Evolutionary conservation across 371 early-diverging fungal genomes (phyloP), one percentile per base, ranked within the genome.

Genomic region (Mucor plumbeus): DNA sequence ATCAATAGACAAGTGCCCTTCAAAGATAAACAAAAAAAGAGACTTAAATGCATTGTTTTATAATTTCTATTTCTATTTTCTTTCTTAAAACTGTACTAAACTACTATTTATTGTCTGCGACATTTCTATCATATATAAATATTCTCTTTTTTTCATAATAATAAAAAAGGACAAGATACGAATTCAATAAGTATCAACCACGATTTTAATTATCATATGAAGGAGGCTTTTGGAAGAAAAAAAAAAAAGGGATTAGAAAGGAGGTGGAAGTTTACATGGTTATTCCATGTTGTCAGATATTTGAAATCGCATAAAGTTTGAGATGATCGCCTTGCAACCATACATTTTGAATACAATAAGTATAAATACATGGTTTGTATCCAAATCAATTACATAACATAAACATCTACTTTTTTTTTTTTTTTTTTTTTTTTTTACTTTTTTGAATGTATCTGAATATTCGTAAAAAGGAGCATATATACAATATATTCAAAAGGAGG

Each of bases 1-100:
- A 88, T 89, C 72, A 86, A 87, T 65, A 73, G 67, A 57, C 84
- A 81, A 59, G 75, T 72, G 59, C 77, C 79, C n/a, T 61, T 70
- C 41, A 78, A 77, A 63, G 72, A 77, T 47, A 77, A 77, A 61
- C 71, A 67, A 9, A 80, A 75, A 44, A 76, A 76, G 67, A 80
- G 70, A 59, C 64, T 77, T 48, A 81, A 81, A 59, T 81, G 81
- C 38, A 39, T 74, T 54, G 69, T 81, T 61, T 66, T 81, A 36
- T 81, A 73, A 76, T 21, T 39, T 21, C 26, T 26, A 11, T 50
- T 48, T 50, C n/a, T 44, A 44, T 26, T 15, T 17, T 44, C 17
- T 21, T 9, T 50, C 26, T 50, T 50, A 7, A 7, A 14, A 55
- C 55, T 55, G 55, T 55, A 50, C 50, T 50, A 50, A 50, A 50